These are phyloP conservation scores for Mycena rebaudengoi DNA, from an alignment of 768 basidiomycete genomes.

Conservation along the genomic window DNA sequence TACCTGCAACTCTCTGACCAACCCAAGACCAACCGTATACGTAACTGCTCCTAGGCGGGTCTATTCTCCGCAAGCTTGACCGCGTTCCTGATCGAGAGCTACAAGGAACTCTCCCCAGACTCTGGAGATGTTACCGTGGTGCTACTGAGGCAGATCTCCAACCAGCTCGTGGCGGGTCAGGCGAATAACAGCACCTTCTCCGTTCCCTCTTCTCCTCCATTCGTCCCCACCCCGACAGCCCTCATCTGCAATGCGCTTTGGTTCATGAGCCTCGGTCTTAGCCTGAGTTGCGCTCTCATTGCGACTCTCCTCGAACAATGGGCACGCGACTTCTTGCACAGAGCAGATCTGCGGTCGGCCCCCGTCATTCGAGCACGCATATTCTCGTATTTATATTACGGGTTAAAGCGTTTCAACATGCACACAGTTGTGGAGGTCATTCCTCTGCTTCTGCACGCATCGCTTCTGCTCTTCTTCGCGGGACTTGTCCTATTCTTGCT, in stretches of 20 bases:
- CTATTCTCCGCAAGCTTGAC: conserved; percentile 33
- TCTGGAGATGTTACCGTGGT: conserved; percentile 4
- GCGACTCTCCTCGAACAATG: conserved; percentile 9
- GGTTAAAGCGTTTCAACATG: conserved; percentile 5
- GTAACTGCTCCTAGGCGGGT: too few species aligned
- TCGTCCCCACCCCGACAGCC: not conserved
- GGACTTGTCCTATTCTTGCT: conserved; percentile 2
- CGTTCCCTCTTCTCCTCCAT: not conserved
- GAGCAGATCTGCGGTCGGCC: not conserved
- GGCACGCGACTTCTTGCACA: not conserved
- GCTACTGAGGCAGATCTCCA: not conserved
- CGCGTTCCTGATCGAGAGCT: conserved; percentile 34
- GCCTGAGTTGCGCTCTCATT: conserved; percentile 4
- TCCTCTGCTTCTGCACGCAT: conserved; percentile 3
- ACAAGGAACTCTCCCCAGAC: conserved; percentile 27
- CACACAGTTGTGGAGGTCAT: not conserved
- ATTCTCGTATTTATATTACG: conserved; percentile 3
- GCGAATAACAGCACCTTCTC: not conserved
- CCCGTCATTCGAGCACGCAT: conserved; percentile 3
- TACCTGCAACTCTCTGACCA: too few species aligned
- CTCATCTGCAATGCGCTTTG: conserved; percentile 10
- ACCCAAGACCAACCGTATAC: too few species aligned
- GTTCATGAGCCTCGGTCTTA: conserved; percentile 10
- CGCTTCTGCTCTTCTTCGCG: conserved; percentile 4
- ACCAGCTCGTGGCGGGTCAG: not conserved